These are phyloP conservation scores for Lactifluus echinatus DNA, from an alignment of 768 basidiomycete species.

Conservation along the genomic window DNA sequence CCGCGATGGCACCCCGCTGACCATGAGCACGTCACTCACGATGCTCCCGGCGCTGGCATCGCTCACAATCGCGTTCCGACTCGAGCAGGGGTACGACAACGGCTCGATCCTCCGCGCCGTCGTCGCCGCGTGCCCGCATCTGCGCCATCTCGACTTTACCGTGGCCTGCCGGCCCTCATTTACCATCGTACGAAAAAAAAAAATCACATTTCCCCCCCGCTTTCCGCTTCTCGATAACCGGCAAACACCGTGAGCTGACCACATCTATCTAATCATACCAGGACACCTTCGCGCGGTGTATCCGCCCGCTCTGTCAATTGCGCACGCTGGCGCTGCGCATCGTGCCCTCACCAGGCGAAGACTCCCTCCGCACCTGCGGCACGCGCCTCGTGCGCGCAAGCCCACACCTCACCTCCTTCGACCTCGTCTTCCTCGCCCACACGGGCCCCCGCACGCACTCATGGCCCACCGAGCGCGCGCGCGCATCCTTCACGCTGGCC, in stretches of 20 bases:
- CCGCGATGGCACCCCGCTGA: conserved; percentile 56
- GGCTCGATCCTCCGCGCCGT: conserved; percentile 60
- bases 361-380: conserved; percentile 49
- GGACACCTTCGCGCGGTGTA: conserved; percentile 56
- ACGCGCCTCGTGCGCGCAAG: conserved; percentile 54
- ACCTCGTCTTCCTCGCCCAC: conserved; percentile 53
- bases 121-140: conserved; percentile 53
- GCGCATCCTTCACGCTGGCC: conserved; percentile 15
- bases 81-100: conserved; percentile 65
- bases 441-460: conserved; percentile 26
- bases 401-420: conserved; percentile 57
- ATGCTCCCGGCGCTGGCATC: conserved; percentile 46
- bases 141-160: conserved; percentile 55
- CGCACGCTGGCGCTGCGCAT: conserved; percentile 54
- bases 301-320: conserved; percentile 54
- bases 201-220: too few species aligned
- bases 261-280: conserved; percentile 26
- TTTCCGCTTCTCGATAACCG: too few species aligned
- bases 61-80: conserved; percentile 55
- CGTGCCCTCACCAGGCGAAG: conserved; percentile 60
- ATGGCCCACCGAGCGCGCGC: not conserved
- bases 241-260: too few species aligned
- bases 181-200: conserved; percentile 63
- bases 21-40: conserved; percentile 51
- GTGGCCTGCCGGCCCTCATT: conserved; percentile 65